A percentile compares a stretch with the other conserved stretches of the same genome.
These are phyloP conservation scores for Malus asiatica DNA, from an alignment of 306 rosid species.

Conservation along the genomic window DNA sequence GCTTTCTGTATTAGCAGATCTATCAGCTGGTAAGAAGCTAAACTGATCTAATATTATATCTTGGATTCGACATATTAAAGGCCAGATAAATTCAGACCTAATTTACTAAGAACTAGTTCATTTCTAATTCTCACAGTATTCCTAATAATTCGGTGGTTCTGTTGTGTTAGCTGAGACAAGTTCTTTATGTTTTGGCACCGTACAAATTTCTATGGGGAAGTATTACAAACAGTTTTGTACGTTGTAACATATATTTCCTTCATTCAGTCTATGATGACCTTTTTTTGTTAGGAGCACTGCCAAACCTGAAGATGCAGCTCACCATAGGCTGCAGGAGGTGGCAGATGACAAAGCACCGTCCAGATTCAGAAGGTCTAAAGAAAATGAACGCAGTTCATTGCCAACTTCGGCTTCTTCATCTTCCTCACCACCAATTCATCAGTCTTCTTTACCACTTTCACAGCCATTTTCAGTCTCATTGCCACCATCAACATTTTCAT, in stretches of 20 bases:
- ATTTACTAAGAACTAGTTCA: neutral
- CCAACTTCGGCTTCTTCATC: conserved; percentile 16
- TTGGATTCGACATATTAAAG: neutral
- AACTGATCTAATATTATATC: neutral
- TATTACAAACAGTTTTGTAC: neutral
- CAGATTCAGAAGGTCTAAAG: neutral
- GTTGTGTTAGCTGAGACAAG: neutral
- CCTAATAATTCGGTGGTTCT: neutral
- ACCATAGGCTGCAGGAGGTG: conserved; percentile 34
- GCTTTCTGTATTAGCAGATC: conserved; percentile 14
- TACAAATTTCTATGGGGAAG: neutral
- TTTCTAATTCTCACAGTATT: neutral
- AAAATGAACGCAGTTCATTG: conserved; percentile 7
- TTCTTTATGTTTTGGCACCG: neutral
- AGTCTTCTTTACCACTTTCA: conserved; percentile 1
- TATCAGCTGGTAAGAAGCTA: conserved; percentile 27
- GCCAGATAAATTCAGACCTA: neutral
- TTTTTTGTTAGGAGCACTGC: conserved; percentile 42
- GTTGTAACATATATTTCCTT: neutral
- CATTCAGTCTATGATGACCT: neutral
- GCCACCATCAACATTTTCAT: conserved; percentile 2
- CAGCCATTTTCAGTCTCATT: neutral
- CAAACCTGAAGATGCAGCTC: conserved; percentile 18
- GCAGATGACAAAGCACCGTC: conserved; percentile 13
- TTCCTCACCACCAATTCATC: conserved; percentile 8